A percentile compares a stretch with the other conserved stretches of the same genome.
Evolutionary conservation across 306 rosid species (phyloP).

Genomic region (Alnus rubra): DNA sequence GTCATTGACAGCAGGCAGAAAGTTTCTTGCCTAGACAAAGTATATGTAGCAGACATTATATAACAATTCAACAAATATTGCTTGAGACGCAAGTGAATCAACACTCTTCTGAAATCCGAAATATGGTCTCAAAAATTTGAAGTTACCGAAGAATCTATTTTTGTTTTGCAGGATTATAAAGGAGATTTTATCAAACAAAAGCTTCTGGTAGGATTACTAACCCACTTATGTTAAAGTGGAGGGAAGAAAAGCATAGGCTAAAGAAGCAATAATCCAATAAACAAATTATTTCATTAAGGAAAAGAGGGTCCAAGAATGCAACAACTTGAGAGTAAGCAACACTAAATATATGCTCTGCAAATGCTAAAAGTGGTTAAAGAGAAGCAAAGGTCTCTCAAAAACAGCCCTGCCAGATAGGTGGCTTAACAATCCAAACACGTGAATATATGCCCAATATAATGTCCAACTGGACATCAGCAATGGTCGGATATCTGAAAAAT

Average conservation of each 20-base stretch:
- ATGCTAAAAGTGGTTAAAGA: slow-evolving; percentile 24
- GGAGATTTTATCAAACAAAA: background rate
- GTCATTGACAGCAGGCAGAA: too few relatives aligned
- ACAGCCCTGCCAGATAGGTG: slow-evolving; percentile 27
- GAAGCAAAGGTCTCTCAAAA: slow-evolving; percentile 12
- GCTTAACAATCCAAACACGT: slow-evolving; percentile 30
- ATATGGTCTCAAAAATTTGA: too few relatives aligned
- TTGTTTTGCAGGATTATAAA: background rate
- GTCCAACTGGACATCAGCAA: slow-evolving; percentile 34
- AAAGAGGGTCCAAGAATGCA: slow-evolving; percentile 10
- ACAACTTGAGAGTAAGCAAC: slow-evolving; percentile 21
- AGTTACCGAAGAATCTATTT: background rate
- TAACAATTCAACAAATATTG: too few relatives aligned
- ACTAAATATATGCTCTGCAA: slow-evolving; percentile 7
- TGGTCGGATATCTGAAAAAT: slow-evolving; percentile 32
- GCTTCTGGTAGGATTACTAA: background rate
- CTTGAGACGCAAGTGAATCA: too few relatives aligned
- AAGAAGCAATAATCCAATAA: background rate
- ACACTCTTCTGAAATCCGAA: too few relatives aligned
- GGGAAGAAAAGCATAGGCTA: slow-evolving; percentile 3
- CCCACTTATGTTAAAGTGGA: background rate
- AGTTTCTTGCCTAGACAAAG: too few relatives aligned
- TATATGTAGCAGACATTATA: background rate
- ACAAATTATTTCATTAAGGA: background rate
- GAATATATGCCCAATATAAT: slow-evolving; percentile 36